Evolutionary conservation across 2,329 filamentous ascomycete species (phyloP).

Genomic region (Nigrospora sphaerica): DNA sequence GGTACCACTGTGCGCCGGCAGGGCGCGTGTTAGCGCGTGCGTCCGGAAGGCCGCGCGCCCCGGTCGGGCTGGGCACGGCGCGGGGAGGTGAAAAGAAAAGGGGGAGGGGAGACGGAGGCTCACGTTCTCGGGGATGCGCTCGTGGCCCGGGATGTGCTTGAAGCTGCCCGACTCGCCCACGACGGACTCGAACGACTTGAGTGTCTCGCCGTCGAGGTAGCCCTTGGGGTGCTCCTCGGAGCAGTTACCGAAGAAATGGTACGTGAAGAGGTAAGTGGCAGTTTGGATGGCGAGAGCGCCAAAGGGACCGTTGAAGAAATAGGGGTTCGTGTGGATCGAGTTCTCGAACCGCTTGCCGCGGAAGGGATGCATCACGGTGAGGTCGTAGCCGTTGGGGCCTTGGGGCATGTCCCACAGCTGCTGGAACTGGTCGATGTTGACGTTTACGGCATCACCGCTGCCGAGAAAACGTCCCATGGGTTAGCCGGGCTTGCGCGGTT

Average conservation of each 20-base stretch:
- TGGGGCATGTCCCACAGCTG: constrained; percentile 10
- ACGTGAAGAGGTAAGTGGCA: constrained; percentile 19
- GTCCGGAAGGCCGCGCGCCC: constrained; percentile 19
- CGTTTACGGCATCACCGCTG: background rate
- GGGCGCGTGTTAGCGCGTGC: constrained; percentile 8
- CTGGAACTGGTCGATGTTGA: constrained; percentile 13
- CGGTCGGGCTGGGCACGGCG: no score
- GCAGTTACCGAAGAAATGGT: constrained; percentile 21
- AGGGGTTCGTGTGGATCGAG: constrained; percentile 20
- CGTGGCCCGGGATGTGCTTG: constrained; percentile 9
- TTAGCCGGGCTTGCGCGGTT: no score
- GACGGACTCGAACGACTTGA: constrained; percentile 11
- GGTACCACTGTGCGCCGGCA: constrained; percentile 32
- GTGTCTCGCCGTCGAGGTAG: constrained; percentile 9
- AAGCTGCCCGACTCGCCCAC: constrained; percentile 17
- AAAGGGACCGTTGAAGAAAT: constrained; percentile 22
- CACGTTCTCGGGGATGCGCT: constrained; percentile 31
- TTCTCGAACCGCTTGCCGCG: constrained; percentile 13
- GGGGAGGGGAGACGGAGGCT: no score
- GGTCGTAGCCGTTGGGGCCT: constrained; percentile 7
- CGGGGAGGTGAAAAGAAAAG: no score
- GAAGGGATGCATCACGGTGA: constrained; percentile 10
- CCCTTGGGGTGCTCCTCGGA: constrained; percentile 18
- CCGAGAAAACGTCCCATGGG: constrained; percentile 1
- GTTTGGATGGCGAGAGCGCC: constrained; percentile 15